Percentiles rank a stretch among this genome's conserved stretches.
phyloP scores from a whole-genome alignment of 306 rosid species.

The Sindora glabra region DNA sequence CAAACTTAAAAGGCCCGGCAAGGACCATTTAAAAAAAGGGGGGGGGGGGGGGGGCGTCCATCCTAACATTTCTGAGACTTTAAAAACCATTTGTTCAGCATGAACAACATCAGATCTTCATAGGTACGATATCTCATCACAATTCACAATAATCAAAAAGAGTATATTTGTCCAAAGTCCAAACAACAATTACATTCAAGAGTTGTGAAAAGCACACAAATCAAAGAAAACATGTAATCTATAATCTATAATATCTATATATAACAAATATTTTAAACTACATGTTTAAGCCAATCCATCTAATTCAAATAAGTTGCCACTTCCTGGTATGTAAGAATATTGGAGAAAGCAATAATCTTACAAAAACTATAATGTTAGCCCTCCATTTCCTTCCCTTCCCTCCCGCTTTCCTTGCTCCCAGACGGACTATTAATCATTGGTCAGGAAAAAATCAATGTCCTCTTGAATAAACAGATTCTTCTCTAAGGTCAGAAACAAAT shows the following conservation, averaged over 20 bases:
- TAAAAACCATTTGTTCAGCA: neutral
- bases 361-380: too few species aligned
- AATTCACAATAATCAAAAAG: conserved; percentile 1
- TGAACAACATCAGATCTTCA: neutral
- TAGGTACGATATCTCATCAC: neutral
- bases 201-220: conserved; percentile 3
- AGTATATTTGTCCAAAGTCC: neutral
- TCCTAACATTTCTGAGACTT: neutral
- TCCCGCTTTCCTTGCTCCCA: too few species aligned
- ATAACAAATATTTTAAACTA: too few species aligned
- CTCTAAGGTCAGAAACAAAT: too few species aligned
- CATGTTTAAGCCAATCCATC: neutral
- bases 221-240: neutral
- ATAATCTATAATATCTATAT: neutral
- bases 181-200: neutral
- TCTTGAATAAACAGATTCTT: too few species aligned
- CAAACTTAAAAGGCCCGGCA: conserved; percentile 11
- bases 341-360: too few species aligned
- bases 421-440: too few species aligned
- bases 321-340: too few species aligned
- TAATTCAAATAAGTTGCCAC: neutral
- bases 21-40: neutral
- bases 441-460: too few species aligned
- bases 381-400: too few species aligned
- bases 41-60: too few species aligned